Evolutionary conservation across 495 filamentous ascomycete species (phyloP), one percentile per base, ranked within the genome.

Genomic region (Xylaria curta): DNA sequence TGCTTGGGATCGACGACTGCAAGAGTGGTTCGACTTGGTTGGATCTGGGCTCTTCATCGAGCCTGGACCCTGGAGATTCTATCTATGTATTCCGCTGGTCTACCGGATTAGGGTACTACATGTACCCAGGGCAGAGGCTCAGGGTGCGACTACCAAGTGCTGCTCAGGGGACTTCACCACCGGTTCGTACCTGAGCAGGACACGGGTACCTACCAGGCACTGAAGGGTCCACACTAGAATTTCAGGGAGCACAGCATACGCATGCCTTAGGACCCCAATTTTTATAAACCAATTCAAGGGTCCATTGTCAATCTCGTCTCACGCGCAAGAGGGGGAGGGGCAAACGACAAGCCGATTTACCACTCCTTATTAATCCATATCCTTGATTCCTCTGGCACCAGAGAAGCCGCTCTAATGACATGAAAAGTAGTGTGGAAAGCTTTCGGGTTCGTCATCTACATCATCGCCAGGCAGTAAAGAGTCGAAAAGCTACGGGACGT

Each of bases 241-340:
- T 38, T 21, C 8, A 51, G n/a, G n/a, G 19, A 51, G 47, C 21
- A 51, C 47, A 21, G 47, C n/a, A 51, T 49, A 21, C 44, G 15
- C 17, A 47, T 44, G 40, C 40, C 12, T 44, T 13, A 13, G 64
- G 49, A 17, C 47, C 56, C 64, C 42, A 33, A 54, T 33, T 56
- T 33, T 42, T n/a, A 17, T 26, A 66, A 13, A 49, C n/a, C 19
- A 67, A 67, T 56, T 56, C 65, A 67, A 56, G 65, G 65, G 65
- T 67, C 65, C 49, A 67, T 56, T 17, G 36, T 47, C 65, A 67
- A 67, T 56, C 49, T 40, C 26, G 44, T 66, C 46, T 66, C 28
- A 38, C 47, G 47, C 64, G 47, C 26, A 38, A 53, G 46, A 54
- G 24, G 65, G 65, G 49, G 65, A 54, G 65, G 65, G 65, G 64